These are phyloP conservation scores for Lithocarpus polystachyus DNA, from an alignment of 306 rosid genomes.

Conservation along the genomic window DNA sequence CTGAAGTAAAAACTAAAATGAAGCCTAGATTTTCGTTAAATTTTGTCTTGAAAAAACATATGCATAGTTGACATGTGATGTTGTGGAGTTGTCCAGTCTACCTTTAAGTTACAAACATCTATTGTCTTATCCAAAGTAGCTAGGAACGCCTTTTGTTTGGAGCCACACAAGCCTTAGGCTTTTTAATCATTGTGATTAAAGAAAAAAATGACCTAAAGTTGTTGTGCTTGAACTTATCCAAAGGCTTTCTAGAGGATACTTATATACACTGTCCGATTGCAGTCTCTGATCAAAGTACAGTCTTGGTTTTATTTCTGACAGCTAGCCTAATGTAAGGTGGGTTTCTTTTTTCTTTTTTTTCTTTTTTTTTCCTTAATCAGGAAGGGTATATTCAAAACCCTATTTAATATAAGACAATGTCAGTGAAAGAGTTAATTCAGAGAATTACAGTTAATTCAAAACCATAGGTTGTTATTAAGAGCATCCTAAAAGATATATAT, in stretches of 20 bases:
- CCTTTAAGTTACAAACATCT: neutral
- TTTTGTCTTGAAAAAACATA: no score
- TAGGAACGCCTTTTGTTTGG: neutral
- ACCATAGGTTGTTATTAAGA: no score
- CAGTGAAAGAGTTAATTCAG: no score
- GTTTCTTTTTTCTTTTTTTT: neutral
- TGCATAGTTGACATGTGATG: no score
- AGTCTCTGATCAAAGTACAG: slow-evolving; percentile 6
- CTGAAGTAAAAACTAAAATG: neutral
- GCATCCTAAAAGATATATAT: no score
- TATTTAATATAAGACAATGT: no score
- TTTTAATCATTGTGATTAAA: neutral
- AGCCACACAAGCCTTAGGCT: neutral
- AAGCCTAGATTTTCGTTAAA: neutral
- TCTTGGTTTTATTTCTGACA: neutral
- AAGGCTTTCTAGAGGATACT: no score
- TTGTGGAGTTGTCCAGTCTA: neutral
- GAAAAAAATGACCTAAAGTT: no score
- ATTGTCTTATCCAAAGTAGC: neutral
- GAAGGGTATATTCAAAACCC: no score
- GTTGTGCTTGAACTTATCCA: neutral
- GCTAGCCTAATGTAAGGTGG: neutral
- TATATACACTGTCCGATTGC: neutral
- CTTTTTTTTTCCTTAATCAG: no score
- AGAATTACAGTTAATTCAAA: no score